A percentile compares a stretch with the other conserved stretches of the same genome.
phyloP scores from a whole-genome alignment of 305 asterid species.

The Solanum hybrid region DNA sequence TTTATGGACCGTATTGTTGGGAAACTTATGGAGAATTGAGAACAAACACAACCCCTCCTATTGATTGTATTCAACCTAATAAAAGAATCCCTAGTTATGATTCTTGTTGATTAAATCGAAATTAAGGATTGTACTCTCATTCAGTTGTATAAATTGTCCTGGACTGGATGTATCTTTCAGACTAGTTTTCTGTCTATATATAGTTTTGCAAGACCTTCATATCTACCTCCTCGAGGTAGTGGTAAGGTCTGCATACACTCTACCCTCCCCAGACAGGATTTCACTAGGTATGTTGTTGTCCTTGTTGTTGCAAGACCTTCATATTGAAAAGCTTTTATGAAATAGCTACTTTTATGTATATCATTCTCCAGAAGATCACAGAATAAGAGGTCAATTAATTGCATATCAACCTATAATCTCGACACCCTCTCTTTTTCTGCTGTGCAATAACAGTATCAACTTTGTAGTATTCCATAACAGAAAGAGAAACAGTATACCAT shows the following conservation, averaged over 20 bases:
- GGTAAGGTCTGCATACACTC: neutral
- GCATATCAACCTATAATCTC: neutral
- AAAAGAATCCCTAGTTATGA: neutral
- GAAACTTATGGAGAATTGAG: conserved; percentile 56
- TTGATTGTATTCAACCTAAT: conserved; percentile 36
- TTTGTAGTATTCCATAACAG: neutral
- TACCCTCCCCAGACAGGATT: neutral
- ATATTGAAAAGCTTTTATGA: neutral
- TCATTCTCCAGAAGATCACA: neutral
- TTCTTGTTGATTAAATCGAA: neutral
- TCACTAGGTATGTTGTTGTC: neutral
- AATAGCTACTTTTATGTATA: neutral
- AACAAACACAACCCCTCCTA: conserved; percentile 56
- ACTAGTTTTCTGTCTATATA: neutral
- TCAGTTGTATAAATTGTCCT: neutral
- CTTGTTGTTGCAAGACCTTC: neutral
- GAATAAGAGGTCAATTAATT: neutral
- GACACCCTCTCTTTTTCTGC: neutral
- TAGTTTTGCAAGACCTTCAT: neutral
- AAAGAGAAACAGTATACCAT: neutral
- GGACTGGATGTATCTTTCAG: neutral
- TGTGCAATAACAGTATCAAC: neutral
- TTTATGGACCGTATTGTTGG: conserved; percentile 81
- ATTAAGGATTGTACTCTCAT: neutral
- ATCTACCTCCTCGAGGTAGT: neutral